These are phyloP conservation scores for Lichtheimia ramosa DNA, from an alignment of 371 early-diverging fungal species.

Conservation along the genomic window DNA sequence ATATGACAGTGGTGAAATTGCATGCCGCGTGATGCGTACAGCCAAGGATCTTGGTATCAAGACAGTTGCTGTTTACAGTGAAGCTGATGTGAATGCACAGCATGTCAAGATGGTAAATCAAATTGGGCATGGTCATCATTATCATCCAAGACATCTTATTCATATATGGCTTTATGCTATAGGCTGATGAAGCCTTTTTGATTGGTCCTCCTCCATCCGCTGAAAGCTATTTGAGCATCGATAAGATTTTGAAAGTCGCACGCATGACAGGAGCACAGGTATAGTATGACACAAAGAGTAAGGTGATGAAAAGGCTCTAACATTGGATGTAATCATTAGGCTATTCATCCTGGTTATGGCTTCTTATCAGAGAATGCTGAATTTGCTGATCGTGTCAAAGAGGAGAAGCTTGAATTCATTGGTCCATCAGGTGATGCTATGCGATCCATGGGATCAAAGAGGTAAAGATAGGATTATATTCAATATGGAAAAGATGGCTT, in stretches of 20 bases:
- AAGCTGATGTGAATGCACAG: slow-evolving; percentile 85
- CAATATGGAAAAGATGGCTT: not conserved
- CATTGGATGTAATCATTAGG: slow-evolving; percentile 36
- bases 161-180: not conserved
- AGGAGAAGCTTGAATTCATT: slow-evolving; percentile 78
- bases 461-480: slow-evolving; percentile 35
- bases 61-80: slow-evolving; percentile 95
- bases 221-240: slow-evolving; percentile 84
- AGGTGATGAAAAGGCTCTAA: not conserved
- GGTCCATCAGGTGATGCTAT: slow-evolving; percentile 94
- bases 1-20: slow-evolving; percentile 76
- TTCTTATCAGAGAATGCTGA: slow-evolving; percentile 95
- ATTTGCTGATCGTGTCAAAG: slow-evolving; percentile 80
- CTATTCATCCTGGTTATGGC: slow-evolving; percentile 95
- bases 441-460: slow-evolving; percentile 94
- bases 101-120: slow-evolving; percentile 70
- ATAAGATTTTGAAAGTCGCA: slow-evolving; percentile 85
- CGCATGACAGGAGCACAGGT: slow-evolving; percentile 82
- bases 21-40: slow-evolving; percentile 85
- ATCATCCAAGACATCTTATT: not conserved
- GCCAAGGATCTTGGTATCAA: slow-evolving; percentile 91
- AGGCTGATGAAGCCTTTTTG: slow-evolving; percentile 93
- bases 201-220: slow-evolving; percentile 88
- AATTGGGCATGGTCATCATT: not conserved
- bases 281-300: slow-evolving; percentile 4